phyloP scores from a whole-genome alignment of 2,329 filamentous ascomycete genomes.

The Aspergillus pseudotamarii region DNA sequence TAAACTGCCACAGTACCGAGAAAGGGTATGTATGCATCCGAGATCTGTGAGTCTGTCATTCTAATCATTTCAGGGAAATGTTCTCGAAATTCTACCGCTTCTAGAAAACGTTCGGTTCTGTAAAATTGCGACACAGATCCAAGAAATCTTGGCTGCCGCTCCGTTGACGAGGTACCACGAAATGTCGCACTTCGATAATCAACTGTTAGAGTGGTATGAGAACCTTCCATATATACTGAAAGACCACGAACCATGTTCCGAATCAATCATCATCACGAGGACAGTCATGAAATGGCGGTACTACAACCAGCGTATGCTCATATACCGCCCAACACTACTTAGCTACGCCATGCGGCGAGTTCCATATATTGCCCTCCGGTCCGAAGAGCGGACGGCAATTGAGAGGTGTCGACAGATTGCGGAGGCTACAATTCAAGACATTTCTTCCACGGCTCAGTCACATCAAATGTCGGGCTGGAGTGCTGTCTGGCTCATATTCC shows the following conservation, averaged over 20 bases:
- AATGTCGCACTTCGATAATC: conserved; percentile 66
- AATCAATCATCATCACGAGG: conserved; percentile 69
- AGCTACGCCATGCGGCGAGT: conserved; percentile 61
- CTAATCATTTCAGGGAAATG: conserved; percentile 51
- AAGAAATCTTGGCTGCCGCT: conserved; percentile 72
- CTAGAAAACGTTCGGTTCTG: conserved; percentile 79
- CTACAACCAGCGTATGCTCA: conserved; percentile 74
- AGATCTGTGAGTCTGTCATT: conserved; percentile 23
- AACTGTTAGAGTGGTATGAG: conserved; percentile 73
- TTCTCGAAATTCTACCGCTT: conserved; percentile 69
- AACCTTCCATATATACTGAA: conserved; percentile 68
- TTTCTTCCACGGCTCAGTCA: conserved; percentile 68
- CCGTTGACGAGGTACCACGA: conserved; percentile 69
- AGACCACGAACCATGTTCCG: conserved; percentile 68
- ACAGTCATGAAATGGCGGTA: conserved; percentile 83
- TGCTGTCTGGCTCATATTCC: conserved; percentile 79
- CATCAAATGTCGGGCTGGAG: conserved; percentile 82
- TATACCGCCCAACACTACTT: conserved; percentile 73
- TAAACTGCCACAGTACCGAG: conserved; percentile 58
- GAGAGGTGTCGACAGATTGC: conserved; percentile 71
- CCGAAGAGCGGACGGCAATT: conserved; percentile 69
- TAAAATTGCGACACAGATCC: conserved; percentile 75
- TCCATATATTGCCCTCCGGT: conserved; percentile 52
- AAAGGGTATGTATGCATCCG: conserved; percentile 31
- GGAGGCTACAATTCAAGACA: conserved; percentile 71